Percentiles rank a stretch among this genome's conserved stretches.
phyloP scores from a whole-genome alignment of 2,329 filamentous ascomycete genomes.

The Diaporthe vaccinii region DNA sequence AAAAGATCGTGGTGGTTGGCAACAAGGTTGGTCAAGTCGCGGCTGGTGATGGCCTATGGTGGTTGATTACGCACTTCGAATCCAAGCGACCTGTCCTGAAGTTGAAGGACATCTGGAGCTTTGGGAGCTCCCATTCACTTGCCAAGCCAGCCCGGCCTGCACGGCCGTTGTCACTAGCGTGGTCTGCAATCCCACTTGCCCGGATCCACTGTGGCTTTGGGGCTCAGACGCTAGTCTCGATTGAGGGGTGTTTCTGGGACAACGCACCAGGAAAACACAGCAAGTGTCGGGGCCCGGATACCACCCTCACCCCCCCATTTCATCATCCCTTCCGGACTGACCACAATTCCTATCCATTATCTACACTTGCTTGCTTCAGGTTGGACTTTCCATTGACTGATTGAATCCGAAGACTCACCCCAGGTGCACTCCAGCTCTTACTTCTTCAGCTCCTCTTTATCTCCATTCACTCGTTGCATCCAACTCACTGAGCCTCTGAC shows the following conservation, averaged over 20 bases:
- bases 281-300: conserved; percentile 10
- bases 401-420: not conserved
- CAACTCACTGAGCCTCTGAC: conserved; percentile 44
- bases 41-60: not conserved
- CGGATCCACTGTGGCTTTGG: conserved; percentile 18
- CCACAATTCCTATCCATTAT: conserved; percentile 5
- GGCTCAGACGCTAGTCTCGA: conserved; percentile 19
- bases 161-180: conserved; percentile 10
- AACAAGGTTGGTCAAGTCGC: not conserved
- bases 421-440: not conserved
- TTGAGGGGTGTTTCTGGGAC: conserved; percentile 16
- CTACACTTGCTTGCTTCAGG: not conserved
- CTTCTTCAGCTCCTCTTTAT: not conserved
- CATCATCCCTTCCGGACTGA: not conserved
- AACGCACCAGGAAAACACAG: conserved; percentile 25
- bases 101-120: conserved; percentile 36
- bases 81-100: conserved; percentile 47
- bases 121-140: conserved; percentile 18
- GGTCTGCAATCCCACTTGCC: conserved; percentile 10
- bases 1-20: conserved; percentile 32
- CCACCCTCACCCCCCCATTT: not conserved
- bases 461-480: not conserved
- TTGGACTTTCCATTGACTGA: not conserved
- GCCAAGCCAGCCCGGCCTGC: conserved; percentile 23
- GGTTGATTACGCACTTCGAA: conserved; percentile 36